Evolutionary conservation across 2,329 filamentous ascomycete genomes (phyloP).

Genomic region (Zarea fungicola): DNA sequence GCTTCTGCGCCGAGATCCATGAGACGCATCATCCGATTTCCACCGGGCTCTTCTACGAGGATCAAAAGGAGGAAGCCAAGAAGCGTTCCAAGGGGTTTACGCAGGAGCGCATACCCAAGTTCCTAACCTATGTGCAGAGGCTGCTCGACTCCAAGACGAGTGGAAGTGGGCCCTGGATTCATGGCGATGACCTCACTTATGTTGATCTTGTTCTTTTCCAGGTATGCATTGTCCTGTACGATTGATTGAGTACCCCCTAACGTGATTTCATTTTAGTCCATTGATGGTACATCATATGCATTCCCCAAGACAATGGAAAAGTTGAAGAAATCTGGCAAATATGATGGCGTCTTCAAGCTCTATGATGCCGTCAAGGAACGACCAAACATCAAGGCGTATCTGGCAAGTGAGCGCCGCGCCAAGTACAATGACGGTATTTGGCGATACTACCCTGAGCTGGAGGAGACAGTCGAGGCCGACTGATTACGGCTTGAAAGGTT

Average conservation of each 20-base stretch:
- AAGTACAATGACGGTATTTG: conserved; percentile 63
- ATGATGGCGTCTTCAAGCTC: conserved; percentile 56
- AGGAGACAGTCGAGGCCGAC: conserved; percentile 32
- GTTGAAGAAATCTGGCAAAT: conserved; percentile 51
- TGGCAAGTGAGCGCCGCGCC: conserved; percentile 58
- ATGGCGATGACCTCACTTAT: conserved; percentile 60
- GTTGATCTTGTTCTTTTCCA: conserved; percentile 72
- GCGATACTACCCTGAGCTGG: conserved; percentile 68
- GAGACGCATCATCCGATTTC: conserved; percentile 71
- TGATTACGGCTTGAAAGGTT: too few species aligned
- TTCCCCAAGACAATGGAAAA: conserved; percentile 63
- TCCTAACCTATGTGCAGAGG: conserved; percentile 64
- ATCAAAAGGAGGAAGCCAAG: conserved; percentile 65
- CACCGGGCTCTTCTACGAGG: conserved; percentile 59
- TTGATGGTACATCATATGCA: conserved; percentile 58
- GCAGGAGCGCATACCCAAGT: conserved; percentile 63
- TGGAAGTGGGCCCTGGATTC: conserved; percentile 58
- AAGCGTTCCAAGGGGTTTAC: conserved; percentile 54
- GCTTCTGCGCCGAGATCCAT: conserved; percentile 64
- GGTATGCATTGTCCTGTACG: conserved; percentile 32
- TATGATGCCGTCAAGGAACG: conserved; percentile 58
- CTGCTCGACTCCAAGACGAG: conserved; percentile 52
- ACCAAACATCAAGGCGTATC: conserved; percentile 62
- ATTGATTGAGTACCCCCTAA: not conserved
- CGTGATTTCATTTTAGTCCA: conserved; percentile 34